Percentiles rank a stretch among this genome's conserved stretches.
Conservation (phyloP, 1,284 basidiomycete species). For the Rhodofomes roseus region DNA sequence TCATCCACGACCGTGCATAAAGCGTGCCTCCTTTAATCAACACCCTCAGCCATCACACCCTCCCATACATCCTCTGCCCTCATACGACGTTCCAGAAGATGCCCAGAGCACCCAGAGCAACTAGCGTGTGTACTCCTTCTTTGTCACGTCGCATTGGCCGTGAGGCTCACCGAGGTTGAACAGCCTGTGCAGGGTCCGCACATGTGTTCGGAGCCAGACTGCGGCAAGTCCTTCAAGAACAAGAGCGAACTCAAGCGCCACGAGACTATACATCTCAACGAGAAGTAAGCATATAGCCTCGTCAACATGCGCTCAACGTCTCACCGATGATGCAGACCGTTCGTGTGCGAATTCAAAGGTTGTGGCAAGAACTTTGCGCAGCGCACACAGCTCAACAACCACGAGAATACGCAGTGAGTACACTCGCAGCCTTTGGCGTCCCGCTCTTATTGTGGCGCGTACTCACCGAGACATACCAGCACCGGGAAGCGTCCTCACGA, state of each 20-base stretch:
- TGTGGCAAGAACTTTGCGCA: slow-evolving; percentile 55
- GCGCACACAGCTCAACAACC: slow-evolving; percentile 49
- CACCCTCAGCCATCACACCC: not conserved
- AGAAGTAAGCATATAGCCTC: not conserved
- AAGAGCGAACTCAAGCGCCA: slow-evolving; percentile 4
- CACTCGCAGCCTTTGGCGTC: not conserved
- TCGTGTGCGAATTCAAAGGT: slow-evolving; percentile 9
- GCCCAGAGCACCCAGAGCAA: not conserved
- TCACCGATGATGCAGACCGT: slow-evolving; percentile 1
- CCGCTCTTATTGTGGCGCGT: not conserved
- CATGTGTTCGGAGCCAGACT: slow-evolving; percentile 1
- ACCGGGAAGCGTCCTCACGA: slow-evolving; percentile 46
- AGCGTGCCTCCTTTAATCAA: slow-evolving; percentile 8
- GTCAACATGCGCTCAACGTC: not conserved
- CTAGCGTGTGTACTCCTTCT: not conserved
- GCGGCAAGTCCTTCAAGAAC: not conserved
- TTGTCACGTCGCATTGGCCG: not conserved
- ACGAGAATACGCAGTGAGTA: slow-evolving; percentile 55
- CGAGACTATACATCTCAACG: not conserved
- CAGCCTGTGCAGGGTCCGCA: not conserved
- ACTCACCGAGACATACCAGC: slow-evolving; percentile 29
- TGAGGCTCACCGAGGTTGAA: not conserved
- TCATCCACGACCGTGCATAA: not conserved
- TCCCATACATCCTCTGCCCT: not conserved
- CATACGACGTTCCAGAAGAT: not conserved